Evolutionary conservation across 352 stramenopile genomes (phyloP).

Genomic region (Thalassiosira pacifica): DNA sequence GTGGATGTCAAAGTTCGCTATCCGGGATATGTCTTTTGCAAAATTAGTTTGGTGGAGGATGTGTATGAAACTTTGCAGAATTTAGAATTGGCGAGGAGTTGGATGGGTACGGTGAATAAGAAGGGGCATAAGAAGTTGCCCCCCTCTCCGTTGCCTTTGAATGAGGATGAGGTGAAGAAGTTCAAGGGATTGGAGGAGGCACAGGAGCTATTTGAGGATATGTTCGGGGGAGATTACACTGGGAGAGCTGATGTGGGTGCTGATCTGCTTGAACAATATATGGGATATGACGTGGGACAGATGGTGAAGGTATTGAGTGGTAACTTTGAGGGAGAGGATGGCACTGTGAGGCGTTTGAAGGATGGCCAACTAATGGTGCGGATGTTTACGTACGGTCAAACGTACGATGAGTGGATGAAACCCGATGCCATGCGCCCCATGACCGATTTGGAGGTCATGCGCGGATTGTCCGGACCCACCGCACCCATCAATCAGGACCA

Average conservation of each 20-base stretch:
- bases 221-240: slow-evolving; percentile 61
- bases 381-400: slow-evolving; percentile 83
- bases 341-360: slow-evolving; percentile 78
- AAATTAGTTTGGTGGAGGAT: slow-evolving; percentile 72
- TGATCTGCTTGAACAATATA: slow-evolving; percentile 72
- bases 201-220: slow-evolving; percentile 57
- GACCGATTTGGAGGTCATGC: slow-evolving; percentile 70
- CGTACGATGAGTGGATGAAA: slow-evolving; percentile 81
- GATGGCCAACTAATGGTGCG: slow-evolving; percentile 75
- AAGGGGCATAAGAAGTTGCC: slow-evolving; percentile 82
- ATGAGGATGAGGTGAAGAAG: slow-evolving; percentile 66
- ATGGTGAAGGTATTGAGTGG: slow-evolving; percentile 81
- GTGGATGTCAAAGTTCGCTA: slow-evolving; percentile 84
- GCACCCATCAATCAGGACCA: slow-evolving; percentile 77
- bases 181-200: slow-evolving; percentile 66
- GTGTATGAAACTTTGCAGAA: slow-evolving; percentile 79
- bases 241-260: slow-evolving; percentile 53
- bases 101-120: slow-evolving; percentile 84
- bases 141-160: slow-evolving; percentile 71
- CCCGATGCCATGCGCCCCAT: slow-evolving; percentile 74
- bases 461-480: slow-evolving; percentile 70
- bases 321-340: slow-evolving; percentile 82
- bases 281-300: slow-evolving; percentile 75
- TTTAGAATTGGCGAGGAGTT: slow-evolving; percentile 79
- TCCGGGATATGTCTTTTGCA: slow-evolving; percentile 84